Base-by-base conservation (phyloP, 257 asterid genomes). In the Cruciata laevipes region DNA sequence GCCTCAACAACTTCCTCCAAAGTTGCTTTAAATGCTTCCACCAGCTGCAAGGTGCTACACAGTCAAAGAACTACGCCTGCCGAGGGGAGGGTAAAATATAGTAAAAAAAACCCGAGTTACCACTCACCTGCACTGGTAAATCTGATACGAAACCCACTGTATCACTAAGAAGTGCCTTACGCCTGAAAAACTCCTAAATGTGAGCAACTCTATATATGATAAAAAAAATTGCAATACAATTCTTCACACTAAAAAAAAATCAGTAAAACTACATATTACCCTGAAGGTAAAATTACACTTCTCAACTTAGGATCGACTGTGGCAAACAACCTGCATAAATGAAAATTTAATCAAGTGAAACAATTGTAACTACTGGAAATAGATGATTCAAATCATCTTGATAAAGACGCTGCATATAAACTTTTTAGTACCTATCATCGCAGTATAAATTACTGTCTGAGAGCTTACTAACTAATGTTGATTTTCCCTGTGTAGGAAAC, bases 1-100 rank as follows among this genome's bases (percentile, higher is more conserved):
- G 99, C 97, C 79, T 94, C 95, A 72, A 85, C 88, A 65, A 94
- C 97, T 86, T 90, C 97, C 82, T 94, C 99, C 83, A 94, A 74
- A 52, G 99, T 94, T 63, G 97, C 97, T 57, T 84, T 94, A 80
- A 94, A 94, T 66, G 97, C 99, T 81, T 90, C 97, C 74, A 94
- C 97, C 49, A 94, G 84, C 99, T 94, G 84, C 87, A 79, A 67
- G 64, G 75, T 59, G 44, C 71, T 12, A 66, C 64, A 69, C 32
- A 21, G 25, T 64, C 63, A 67, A 18, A 61, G 58, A 68, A 24
- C 14, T 10, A 35, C 31, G 21, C 51, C 20, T 8, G 49, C 4
- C 11, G 14, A 10, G 31, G 24, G 14, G 8, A 59, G 30, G 30
- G 30, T 27, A 27, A 27, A 27, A 27, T 27, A 27, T 27, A 27